These are phyloP conservation scores for Naganishia sp. DNA, from an alignment of 1,284 basidiomycete species.

Conservation along the genomic window DNA sequence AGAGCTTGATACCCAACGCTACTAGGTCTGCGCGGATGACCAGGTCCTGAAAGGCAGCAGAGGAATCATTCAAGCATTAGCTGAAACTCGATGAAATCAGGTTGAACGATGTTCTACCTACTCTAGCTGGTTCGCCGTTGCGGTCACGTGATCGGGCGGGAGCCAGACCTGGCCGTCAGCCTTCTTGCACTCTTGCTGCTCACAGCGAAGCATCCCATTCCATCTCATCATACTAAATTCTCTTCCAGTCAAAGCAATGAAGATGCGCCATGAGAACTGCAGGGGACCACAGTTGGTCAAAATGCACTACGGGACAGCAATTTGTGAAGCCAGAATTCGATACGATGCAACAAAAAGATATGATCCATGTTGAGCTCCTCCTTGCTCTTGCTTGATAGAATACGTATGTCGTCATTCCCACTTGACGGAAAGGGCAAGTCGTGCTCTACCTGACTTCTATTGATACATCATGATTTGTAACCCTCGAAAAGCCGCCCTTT, in stretches of 20 bases:
- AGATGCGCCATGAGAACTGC: too few relatives aligned
- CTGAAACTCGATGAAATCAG: neutral
- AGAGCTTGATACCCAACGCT: neutral
- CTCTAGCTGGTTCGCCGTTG: neutral
- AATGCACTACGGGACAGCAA: too few relatives aligned
- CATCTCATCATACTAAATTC: too few relatives aligned
- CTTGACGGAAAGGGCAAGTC: neutral
- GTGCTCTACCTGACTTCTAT: slow-evolving; percentile 1
- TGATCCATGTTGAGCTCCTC: neutral
- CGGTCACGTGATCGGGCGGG: neutral
- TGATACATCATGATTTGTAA: slow-evolving; percentile 11
- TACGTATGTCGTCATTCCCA: too few relatives aligned
- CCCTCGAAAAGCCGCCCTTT: slow-evolving; percentile 6
- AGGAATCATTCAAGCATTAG: neutral
- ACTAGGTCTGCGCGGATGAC: too few relatives aligned
- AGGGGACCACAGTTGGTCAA: too few relatives aligned
- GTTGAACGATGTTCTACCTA: slow-evolving; percentile 8
- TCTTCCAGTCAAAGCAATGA: too few relatives aligned
- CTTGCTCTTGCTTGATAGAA: too few relatives aligned
- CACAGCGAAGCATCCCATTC: too few relatives aligned
- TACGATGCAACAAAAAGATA: neutral
- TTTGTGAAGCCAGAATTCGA: too few relatives aligned
- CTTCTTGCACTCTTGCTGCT: too few relatives aligned
- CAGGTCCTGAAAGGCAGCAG: neutral
- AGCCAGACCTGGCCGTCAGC: neutral